Evolutionary conservation across 352 stramenopile genomes (phyloP), one percentile per base, ranked within the genome.

Genomic region (Chrysophaeum taylorii): DNA sequence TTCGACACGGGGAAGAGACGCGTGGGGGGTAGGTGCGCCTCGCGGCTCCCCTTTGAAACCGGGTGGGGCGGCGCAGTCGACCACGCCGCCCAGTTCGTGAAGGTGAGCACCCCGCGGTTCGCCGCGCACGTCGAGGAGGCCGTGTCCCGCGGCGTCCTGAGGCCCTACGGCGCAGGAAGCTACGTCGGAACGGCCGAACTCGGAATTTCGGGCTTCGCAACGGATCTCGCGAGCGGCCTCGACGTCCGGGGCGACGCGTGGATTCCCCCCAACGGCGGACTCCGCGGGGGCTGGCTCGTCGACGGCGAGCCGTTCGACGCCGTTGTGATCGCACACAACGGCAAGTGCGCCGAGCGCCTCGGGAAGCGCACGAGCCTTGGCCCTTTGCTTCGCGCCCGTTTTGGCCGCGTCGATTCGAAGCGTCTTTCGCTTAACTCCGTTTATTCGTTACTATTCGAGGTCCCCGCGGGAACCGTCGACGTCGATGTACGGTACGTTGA

Each of bases 31-130:
- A 36, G 31, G 75, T 81, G 70, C 76, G 77, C 66, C 75, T 82
- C 72, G 57, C 80, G 29, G 82, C 80, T 52, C 80, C 76, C 57
- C 81, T 81, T 25, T 72, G 33, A 71, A 14, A 64, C 64, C 29
- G 71, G 63, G 53, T 75, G 82, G 33, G 48, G 66, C 29, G 75
- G 74, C 9, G 78, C 66, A 71, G 43, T 71, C 39, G 63, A 62
- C 53, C 73, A 75, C 52, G 77, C 79, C 25, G 74, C 83, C 57
- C 50, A 74, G 16, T 76, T 82, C 62, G 50, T 82, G 61, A 72
- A 82, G 36, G 68, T 73, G 45, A 52, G 82, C 37, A 82, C 82
- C 74, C 74, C 77, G 70, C 73, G 78, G 16, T 83, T 83, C 37
- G 78, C 82, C 64, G 71, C 72, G 2, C 67, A 73, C 70, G 70